Percentiles rank a stretch among this genome's conserved stretches.
Conservation (phyloP, 164 flowering plant species). For the Vitis rotundifolia region DNA sequence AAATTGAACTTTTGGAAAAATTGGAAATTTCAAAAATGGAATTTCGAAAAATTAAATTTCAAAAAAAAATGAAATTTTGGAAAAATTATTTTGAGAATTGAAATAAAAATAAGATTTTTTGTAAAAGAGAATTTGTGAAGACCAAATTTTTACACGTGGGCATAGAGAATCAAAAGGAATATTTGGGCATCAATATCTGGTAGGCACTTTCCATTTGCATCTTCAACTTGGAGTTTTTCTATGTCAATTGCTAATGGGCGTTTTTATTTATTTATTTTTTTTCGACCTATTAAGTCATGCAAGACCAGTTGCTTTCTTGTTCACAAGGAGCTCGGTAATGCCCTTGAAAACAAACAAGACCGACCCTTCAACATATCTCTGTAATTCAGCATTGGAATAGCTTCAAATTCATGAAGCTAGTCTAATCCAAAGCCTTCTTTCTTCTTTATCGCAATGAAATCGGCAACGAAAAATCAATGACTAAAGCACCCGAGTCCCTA, state of each 20-base stretch:
- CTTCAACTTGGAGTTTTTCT: too few species aligned
- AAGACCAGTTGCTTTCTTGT: constrained; percentile 38
- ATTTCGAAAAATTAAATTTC: too few species aligned
- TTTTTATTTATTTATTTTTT: constrained; percentile 23
- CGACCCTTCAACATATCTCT: constrained; percentile 57
- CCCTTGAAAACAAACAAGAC: constrained; percentile 41
- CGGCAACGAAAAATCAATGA: neutral
- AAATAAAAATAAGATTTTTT: too few species aligned
- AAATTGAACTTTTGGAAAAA: too few species aligned
- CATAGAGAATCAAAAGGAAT: too few species aligned
- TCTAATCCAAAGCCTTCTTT: neutral
- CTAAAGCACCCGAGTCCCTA: constrained; percentile 7
- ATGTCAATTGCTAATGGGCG: constrained; percentile 30
- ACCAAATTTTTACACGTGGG: too few species aligned
- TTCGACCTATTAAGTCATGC: constrained; percentile 27
- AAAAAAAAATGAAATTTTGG: too few species aligned
- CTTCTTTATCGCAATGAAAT: neutral
- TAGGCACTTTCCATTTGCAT: too few species aligned
- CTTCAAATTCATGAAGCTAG: constrained; percentile 3
- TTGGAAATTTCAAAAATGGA: too few species aligned
- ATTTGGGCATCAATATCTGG: too few species aligned
- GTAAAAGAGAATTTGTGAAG: too few species aligned
- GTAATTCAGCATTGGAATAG: neutral
- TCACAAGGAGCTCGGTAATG: constrained; percentile 33
- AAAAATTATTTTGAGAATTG: too few species aligned